Percentiles rank a stretch among this genome's conserved stretches.
Evolutionary conservation across 345 rosid genomes (phyloP).

Genomic region (Arabis alpina): DNA sequence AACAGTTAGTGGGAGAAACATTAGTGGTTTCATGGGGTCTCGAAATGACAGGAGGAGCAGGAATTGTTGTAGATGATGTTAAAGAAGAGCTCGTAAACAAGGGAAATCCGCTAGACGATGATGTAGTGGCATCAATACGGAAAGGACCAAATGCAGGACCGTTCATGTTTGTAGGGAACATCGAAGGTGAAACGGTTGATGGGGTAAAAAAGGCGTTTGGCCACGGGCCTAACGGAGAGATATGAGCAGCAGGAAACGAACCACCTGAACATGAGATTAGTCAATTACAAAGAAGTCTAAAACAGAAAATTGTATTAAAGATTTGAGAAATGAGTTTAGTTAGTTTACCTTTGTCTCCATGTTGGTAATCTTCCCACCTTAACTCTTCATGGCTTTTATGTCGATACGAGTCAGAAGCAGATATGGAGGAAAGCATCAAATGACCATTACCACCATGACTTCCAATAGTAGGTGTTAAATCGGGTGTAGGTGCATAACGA

Average conservation of each 20-base stretch:
- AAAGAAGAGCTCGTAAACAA: neutral
- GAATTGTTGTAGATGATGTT: neutral
- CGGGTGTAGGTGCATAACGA: slow-evolving; percentile 21
- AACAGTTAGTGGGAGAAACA: slow-evolving; percentile 1
- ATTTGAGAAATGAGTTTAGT: no score
- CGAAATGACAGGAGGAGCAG: neutral
- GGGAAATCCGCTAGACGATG: no score
- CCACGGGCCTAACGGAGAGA: neutral
- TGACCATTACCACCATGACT: no score
- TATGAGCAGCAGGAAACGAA: neutral
- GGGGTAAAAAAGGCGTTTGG: neutral
- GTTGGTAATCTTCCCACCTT: slow-evolving; percentile 16
- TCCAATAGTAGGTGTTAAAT: neutral
- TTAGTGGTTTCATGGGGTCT: slow-evolving; percentile 9
- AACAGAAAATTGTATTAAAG: slow-evolving; percentile 2
- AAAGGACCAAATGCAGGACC: neutral
- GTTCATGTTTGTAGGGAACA: neutral
- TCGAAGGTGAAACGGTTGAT: neutral
- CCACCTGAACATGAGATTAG: slow-evolving; percentile 3
- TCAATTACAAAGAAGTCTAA: slow-evolving; percentile 13
- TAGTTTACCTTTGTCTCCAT: neutral
- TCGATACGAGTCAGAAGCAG: slow-evolving; percentile 16
- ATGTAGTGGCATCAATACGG: neutral
- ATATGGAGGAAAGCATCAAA: slow-evolving; percentile 20
- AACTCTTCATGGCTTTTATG: slow-evolving; percentile 24